These are phyloP conservation scores for Hypoxylon subgilvum DNA, from an alignment of 495 filamentous ascomycete species.

Conservation along the genomic window DNA sequence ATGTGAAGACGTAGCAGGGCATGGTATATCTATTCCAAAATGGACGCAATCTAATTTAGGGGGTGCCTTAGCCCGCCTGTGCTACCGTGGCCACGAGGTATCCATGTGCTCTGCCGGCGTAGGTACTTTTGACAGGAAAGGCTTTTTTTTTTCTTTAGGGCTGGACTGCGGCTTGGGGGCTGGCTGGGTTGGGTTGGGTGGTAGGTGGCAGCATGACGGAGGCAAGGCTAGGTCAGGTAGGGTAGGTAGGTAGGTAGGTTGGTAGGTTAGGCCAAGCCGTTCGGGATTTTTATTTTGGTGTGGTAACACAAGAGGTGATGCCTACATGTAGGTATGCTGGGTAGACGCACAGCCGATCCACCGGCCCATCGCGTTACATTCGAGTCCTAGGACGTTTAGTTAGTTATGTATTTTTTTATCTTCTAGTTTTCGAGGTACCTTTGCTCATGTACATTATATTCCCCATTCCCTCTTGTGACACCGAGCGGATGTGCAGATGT, in stretches of 20 bases:
- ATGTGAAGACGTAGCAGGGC: conserved; percentile 8
- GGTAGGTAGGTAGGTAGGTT: conserved; percentile 17
- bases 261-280: neutral
- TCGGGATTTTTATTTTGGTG: conserved; percentile 27
- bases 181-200: conserved; percentile 2
- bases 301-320: conserved; percentile 28
- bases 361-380: conserved; percentile 9
- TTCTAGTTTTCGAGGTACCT: too few species aligned
- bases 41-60: conserved; percentile 34
- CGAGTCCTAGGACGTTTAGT: too few species aligned
- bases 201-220: too few species aligned
- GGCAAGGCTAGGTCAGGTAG: conserved; percentile 1
- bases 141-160: too few species aligned
- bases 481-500: neutral
- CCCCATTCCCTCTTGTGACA: conserved; percentile 16
- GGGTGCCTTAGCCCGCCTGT: conserved; percentile 30
- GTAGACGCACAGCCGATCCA: conserved; percentile 33
- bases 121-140: conserved; percentile 18
- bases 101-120: conserved; percentile 22
- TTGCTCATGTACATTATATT: conserved; percentile 17
- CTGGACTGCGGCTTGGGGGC: neutral
- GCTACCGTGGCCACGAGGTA: conserved; percentile 32
- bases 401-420: too few species aligned
- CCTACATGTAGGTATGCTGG: neutral
- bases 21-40: too few species aligned